Conservation (phyloP, 768 basidiomycete genomes). For the Auriculariales sp. region DNA sequence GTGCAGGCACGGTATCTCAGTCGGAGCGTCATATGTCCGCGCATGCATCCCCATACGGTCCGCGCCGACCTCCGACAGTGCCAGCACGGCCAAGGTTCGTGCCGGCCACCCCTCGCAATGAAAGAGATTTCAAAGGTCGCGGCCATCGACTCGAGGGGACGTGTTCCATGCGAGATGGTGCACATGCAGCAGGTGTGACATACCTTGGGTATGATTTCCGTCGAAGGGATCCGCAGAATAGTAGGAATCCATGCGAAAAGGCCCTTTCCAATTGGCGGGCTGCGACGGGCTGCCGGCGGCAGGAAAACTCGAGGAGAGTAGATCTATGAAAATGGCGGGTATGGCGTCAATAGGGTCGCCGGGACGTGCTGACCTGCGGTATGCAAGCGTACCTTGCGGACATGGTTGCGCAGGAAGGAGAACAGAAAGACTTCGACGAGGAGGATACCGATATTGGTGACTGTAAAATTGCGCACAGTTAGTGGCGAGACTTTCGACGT, state of each 20-base stretch:
- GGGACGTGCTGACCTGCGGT: background rate
- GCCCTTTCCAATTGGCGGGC: background rate
- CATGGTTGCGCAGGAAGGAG: slow-evolving; percentile 35
- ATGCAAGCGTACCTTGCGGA: slow-evolving; percentile 20
- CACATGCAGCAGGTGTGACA: slow-evolving; percentile 8
- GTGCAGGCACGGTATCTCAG: too few species aligned
- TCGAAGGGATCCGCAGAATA: slow-evolving; percentile 23
- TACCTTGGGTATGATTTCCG: slow-evolving; percentile 37
- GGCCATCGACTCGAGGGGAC: too few species aligned
- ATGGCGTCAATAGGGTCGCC: background rate
- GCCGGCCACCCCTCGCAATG: too few species aligned
- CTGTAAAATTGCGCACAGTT: too few species aligned
- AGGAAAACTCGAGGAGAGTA: slow-evolving; percentile 50
- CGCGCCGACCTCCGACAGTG: too few species aligned
- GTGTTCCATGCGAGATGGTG: background rate
- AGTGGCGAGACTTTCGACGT: too few species aligned
- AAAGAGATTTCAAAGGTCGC: too few species aligned
- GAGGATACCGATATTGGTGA: slow-evolving; percentile 36
- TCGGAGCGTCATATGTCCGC: too few species aligned
- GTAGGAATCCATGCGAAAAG: slow-evolving; percentile 31
- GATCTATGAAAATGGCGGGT: slow-evolving; percentile 20
- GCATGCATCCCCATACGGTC: too few species aligned
- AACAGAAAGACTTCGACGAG: slow-evolving; percentile 38
- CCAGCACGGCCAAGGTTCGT: too few species aligned
- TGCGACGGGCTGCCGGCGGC: slow-evolving; percentile 37